Conservation (phyloP, 2,329 filamentous ascomycete genomes). For the Alternaria gansuensis region DNA sequence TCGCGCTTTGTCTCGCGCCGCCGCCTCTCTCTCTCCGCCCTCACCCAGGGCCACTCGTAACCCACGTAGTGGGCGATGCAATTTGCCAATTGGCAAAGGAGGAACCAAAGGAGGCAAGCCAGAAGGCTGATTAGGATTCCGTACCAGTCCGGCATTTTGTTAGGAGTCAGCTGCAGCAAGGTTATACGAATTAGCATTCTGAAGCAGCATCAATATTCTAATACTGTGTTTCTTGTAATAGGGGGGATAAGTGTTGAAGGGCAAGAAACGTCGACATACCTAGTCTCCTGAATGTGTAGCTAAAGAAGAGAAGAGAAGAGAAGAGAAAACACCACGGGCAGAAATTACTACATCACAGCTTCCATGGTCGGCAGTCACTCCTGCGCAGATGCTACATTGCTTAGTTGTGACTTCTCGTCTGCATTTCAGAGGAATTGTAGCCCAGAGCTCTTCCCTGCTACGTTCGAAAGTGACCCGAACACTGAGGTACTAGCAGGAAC, state of each 20-base stretch:
- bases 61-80: neutral
- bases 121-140: neutral
- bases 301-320: neutral
- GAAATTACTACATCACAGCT: neutral
- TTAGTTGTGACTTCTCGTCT: neutral
- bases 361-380: neutral
- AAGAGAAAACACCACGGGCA: neutral
- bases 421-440: neutral
- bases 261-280: conserved; percentile 1
- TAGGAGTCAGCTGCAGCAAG: neutral
- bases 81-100: no score
- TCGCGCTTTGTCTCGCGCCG: no score
- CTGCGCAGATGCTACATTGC: neutral
- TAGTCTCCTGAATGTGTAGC: neutral
- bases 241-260: neutral
- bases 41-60: neutral
- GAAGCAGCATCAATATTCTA: neutral
- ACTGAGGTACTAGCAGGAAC: neutral
- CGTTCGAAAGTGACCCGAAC: neutral
- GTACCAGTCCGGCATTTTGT: neutral
- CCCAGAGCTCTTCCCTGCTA: neutral
- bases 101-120: no score
- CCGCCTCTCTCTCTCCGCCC: neutral
- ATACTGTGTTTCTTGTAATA: neutral
- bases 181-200: neutral